Evolutionary conservation across 768 basidiomycete species (phyloP), one percentile per base, ranked within the genome.

Genomic region (Rubroboletus satanas): DNA sequence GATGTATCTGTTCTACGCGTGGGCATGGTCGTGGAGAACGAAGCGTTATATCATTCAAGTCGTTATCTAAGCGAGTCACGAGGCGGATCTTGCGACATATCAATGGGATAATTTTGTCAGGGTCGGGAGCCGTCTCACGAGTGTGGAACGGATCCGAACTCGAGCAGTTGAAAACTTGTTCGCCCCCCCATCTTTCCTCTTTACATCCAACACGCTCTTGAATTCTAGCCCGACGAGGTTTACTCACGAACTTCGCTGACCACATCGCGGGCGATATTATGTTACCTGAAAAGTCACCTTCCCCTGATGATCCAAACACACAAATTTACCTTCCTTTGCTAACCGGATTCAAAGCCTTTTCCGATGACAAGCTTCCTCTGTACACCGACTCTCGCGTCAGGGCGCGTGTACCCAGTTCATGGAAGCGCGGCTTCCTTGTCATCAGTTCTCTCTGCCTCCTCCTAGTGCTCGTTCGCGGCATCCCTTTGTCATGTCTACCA

Each of bases 321-420:
- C 47, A 7, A 11, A 18, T 36, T 28, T 37, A 15, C 36, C 5
- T 59, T 44, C 26, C 45, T 42, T 37, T 21, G 6, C 35, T 48
- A 21, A 21, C 37, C 11, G 37, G 41, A 17, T n/a, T 23, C 18
- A 39, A 57, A n/a, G 0, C 44, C 15, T 18, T 10, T 39, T 46
- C 52, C 1, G 39, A 59, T 7, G 57, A 60, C 5, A 43, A 2
- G 1, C 65, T 69, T 38, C 68, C 69, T 7, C 44, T 65, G 11
- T 58, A 69, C 28, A 45, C 59, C 17, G 15, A 47, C 33, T 32
- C 56, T 26, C 41, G 6, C 7, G n/a, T 17, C 47, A 39, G 28
- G 8, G 33, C 29, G 33, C 57, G 49, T 21, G 41, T 7, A 31
- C n/a, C 42, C 35, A 51, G 17, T 31, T 48, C 48, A 33, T 57